Evolutionary conservation across 345 rosid genomes (phyloP), one percentile per base, ranked within the genome.

Genomic region (Lepidium aucheri): DNA sequence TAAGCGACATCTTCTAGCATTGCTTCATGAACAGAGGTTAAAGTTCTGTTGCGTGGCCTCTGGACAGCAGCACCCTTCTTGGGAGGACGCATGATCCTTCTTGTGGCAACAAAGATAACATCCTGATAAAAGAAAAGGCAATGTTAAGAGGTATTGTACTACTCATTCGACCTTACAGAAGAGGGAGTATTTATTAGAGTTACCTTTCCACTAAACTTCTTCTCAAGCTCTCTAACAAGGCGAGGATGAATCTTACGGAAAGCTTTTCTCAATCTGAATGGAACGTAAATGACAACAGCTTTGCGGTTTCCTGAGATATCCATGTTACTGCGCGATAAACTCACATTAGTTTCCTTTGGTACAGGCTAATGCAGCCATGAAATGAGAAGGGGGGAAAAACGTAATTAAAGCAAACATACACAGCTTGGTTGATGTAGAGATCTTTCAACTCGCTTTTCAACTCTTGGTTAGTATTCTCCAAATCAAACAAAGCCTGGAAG

Each of bases 181-280:
- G 53, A 51, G 8, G 1, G 1, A 28, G 17, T 3, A 10, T 2
- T 28, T 56, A 1, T 2, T 7, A 8, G 10, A 9, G 11, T 45
- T 66, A 88, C 98, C 91, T 86, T 91, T 22, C 98, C 98, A 79
- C 98, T 89, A 74, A 91, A 91, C 65, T 91, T 91, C 71, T 91
- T 91, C 88, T 91, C 97, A 54, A 91, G 74, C 82, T 91, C 97
- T 53, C 97, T 83, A 13, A 86, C 97, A 33, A 88, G 91, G 12
- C 97, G 87, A 0, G 82, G 77, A 61, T 91, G 97, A 60, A 88
- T 78, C 89, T 91, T 91, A 40, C 94, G 85, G 78, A 73, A 91
- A 43, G 91, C 82, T 68, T 91, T 91, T 81, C 95, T 86, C 86
- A 91, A 71, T 76, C 98, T 85, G 73, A 79, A 91, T 3, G 96